Evolutionary conservation across 208 protist species (phyloP), one percentile per base, ranked within the genome.

Genomic region (Leptomonas pyrrhocoris): DNA sequence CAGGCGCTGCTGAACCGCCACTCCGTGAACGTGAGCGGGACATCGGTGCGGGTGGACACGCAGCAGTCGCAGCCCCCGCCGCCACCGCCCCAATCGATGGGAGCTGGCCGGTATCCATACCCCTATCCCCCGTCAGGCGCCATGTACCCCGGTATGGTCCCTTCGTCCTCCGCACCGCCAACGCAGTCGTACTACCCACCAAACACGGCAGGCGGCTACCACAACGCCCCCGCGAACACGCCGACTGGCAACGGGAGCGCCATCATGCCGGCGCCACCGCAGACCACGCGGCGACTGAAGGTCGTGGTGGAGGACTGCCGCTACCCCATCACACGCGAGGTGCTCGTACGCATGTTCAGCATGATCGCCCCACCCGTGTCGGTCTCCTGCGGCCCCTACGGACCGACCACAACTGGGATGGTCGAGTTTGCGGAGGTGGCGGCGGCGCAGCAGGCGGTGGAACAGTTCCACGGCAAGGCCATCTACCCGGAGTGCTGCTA

Each of bases 401-500:
- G 75, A 3, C 74, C 68, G 5, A 92, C 87, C 6, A 94, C 88
- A 19, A 81, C 70, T 21, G 91, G 87, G 18, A 79, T 71, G 38
- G 91, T 94, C 11, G 85, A 96, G 65, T 96, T 88, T 57, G 63
- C 81, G 3, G 84, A 94, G 45, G 62, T 74, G 4, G 55, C 75
- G 7, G 66, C 86, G 9, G 86, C 91, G 30, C 80, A 88, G 56
- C 73, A 77, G 49, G 91, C 81, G 21, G 53, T 92, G 66, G 64
- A 81, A 30, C 71, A 88, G 66, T 81, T 94, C 21, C 88, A 94
- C 80, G 85, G 83, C 63, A 93, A 93, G 46, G 77, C 77, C 43
- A 92, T 96, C 56, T 96, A 96, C 68, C 86, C 88, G 3, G 82
- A 88, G 51, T 93, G 88, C 74, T 96, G 91, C 78, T 84, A 89